Base-by-base conservation (phyloP, 2,329 filamentous ascomycete genomes). In the Canariomyces notabilis region DNA sequence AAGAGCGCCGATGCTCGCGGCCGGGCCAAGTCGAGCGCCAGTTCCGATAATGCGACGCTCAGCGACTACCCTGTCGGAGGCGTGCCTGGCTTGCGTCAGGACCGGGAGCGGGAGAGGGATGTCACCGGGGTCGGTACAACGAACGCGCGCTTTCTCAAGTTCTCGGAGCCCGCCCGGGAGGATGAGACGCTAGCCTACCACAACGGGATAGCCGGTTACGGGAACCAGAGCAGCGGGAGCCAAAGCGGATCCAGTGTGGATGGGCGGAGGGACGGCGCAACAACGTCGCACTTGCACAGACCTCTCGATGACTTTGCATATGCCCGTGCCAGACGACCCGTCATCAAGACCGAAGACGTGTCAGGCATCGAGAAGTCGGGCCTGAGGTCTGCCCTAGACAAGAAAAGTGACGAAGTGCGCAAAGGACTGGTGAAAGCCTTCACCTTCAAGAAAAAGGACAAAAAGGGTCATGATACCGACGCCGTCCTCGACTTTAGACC, bases 351-450 rank as follows among this genome's bases (percentile, higher is more conserved):
- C 0, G 73, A 76, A 21, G 74, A 78, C 34, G 67, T 74, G 1
- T 74, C 73, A 1, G 73, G 70, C 6, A 77, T 80, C 40, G 76
- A 79, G 55, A 75, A 74, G 54, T 79, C 75, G 2, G 73, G 73
- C 0, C 64, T 80, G 39, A 67, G 77, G 37, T 72, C 64, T 36
- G 69, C 67, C 18, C 63, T 80, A 38, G 77, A 80, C 52, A 76
- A 74, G 61, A 76, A 68, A 55, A 80, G 76, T 54, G 74, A 77
- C n/a, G 70, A 67, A 19, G 70, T 79, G 16, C 66, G 76, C 31
- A 73, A 72, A 37, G 75, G 75, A 0, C 61, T 80, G 2, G 73
- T 70, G 11, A 77, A 77, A 48, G 74, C 73, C 0, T 78, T 79
- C 52, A 63, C 67, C 0, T 77, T 79, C 51, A 68, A 71, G 57